Base-by-base conservation (phyloP, 306 rosid genomes). In the Bauhinia variegata region DNA sequence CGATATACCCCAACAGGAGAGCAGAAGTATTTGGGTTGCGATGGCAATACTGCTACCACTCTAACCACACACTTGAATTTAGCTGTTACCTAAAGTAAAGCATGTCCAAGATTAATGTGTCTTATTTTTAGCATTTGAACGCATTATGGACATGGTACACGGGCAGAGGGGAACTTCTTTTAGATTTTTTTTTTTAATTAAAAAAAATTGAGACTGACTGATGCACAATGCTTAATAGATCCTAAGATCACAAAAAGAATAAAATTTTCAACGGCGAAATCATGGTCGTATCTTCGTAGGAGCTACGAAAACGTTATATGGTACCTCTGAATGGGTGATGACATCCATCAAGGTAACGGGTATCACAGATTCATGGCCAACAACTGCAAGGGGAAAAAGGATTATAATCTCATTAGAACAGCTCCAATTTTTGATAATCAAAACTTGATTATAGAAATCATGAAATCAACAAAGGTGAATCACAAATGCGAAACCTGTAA, bases 61-160 rank as follows among this genome's bases (percentile, higher is more conserved):
- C 95, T 85, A 61, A 84, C 93, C 3, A 81, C 33, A 38, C 96
- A 89, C 75, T 67, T 86, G 67, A 75, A 92, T 56, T 72, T 83
- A 13, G 76, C 85, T 2, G 87, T 73, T 67, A 75, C 89, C 96
- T 92, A 36, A 36, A 36, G 2, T 36, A 0, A 36, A 8, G 41
- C 34, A 50, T 32, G 30, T 65, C 36, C 6, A 50, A 12, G 15
- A 41, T 8, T 34, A 49, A 50, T 16, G 16, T 1, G 41, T 8
- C 33, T 9, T 36, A 3, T 23, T 23, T 31, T 34, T 4, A 33
- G 28, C 13, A 56, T 34, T 56, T 23, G 28, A 23, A 23, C 2
- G 28, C 28, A 23, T 1, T 23, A 23, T n/a, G n/a, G 2, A 23
- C 28, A 23, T 23, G 28, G 28, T 23, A 23, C 2, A 23, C 2